These are phyloP conservation scores for Sugiyamaella boreocaroliniensis DNA, from an alignment of 805 yeast species.

Conservation along the genomic window DNA sequence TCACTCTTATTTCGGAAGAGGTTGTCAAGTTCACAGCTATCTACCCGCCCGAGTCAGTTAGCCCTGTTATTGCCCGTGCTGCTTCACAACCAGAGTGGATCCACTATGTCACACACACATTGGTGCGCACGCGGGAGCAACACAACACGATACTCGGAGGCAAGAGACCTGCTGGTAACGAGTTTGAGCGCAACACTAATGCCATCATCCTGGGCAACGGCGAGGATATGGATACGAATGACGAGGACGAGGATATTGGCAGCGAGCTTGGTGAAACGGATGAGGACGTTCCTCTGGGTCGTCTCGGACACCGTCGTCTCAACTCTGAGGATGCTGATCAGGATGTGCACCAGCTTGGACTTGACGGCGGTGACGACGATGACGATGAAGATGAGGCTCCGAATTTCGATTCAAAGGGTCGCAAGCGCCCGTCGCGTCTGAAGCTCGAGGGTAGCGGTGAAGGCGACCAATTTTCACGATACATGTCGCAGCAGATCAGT, in stretches of 20 bases:
- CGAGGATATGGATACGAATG: conserved; percentile 32
- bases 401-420: conserved; percentile 25
- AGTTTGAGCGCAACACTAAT: conserved; percentile 29
- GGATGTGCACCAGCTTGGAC: conserved; percentile 18
- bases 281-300: conserved; percentile 5
- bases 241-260: conserved; percentile 23
- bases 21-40: conserved; percentile 76
- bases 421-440: conserved; percentile 14
- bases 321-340: conserved; percentile 18
- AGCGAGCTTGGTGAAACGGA: conserved; percentile 10
- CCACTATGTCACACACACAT: conserved; percentile 70
- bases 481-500: conserved; percentile 69
- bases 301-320: background rate
- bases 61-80: conserved; percentile 46
- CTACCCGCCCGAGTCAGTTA: conserved; percentile 53
- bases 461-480: conserved; percentile 54
- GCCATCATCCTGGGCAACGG: conserved; percentile 31
- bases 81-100: conserved; percentile 59
- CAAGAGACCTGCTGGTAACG: conserved; percentile 40
- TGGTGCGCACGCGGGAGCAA: conserved; percentile 86
- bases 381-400: conserved; percentile 26
- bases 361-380: conserved; percentile 20
- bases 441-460: conserved; percentile 19
- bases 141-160: conserved; percentile 93
- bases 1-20: conserved; percentile 89